These are phyloP conservation scores for Apodospora peruviana DNA, from an alignment of 495 filamentous ascomycete species.

Conservation along the genomic window DNA sequence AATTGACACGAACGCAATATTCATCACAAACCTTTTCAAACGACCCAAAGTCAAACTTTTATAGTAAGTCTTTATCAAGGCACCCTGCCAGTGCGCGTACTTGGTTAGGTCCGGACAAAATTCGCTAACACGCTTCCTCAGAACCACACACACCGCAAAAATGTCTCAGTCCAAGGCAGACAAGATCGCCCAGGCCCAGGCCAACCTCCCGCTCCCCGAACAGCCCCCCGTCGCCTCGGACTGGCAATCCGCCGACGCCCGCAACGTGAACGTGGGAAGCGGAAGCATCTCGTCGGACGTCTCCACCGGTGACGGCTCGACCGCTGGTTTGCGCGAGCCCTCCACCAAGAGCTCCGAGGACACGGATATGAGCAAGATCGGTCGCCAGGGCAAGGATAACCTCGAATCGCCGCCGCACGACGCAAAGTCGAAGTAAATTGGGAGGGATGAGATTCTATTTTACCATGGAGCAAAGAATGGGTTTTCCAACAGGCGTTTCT, in stretches of 20 bases:
- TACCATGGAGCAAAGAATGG: no score
- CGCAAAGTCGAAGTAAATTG: no score
- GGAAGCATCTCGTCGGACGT: constrained; percentile 49
- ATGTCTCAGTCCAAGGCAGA: constrained; percentile 50
- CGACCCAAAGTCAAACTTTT: neutral
- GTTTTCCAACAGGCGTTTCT: no score
- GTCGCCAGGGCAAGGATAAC: constrained; percentile 39
- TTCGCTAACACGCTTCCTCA: neutral
- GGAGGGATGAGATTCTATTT: no score
- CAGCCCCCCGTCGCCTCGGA: constrained; percentile 66
- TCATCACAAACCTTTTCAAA: neutral
- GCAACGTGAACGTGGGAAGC: constrained; percentile 62
- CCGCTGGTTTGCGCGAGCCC: constrained; percentile 55
- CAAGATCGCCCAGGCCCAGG: constrained; percentile 57
- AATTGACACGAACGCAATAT: neutral
- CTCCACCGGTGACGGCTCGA: constrained; percentile 43
- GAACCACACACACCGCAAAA: neutral
- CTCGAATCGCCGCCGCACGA: neutral
- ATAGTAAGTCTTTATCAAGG: neutral
- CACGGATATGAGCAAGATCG: constrained; percentile 44
- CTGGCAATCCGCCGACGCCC: constrained; percentile 65
- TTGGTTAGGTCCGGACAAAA: neutral
- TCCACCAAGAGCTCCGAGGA: constrained; percentile 49
- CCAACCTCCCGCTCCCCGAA: constrained; percentile 75
- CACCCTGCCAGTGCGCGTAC: neutral